phyloP scores from a whole-genome alignment of 805 yeast genomes.

The Kazachstania psychrophila region DNA sequence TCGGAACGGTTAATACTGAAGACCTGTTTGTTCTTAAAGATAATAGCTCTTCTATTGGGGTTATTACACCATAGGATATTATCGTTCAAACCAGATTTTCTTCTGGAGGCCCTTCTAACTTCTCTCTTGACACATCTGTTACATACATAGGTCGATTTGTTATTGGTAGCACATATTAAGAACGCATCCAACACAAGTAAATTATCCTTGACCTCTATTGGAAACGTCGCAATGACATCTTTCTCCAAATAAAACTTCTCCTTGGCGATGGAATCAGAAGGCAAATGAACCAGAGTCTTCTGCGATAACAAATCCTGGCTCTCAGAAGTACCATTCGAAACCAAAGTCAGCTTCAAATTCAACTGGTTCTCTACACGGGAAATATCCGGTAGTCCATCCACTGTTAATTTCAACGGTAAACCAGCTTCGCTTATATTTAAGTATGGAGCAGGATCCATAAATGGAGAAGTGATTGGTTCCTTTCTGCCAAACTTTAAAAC shows the following conservation, averaged over 20 bases:
- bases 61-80: slow-evolving; percentile 68
- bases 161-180: slow-evolving; percentile 43
- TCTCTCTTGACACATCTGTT: slow-evolving; percentile 83
- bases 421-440: slow-evolving; percentile 20
- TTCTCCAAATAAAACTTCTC: slow-evolving; percentile 63
- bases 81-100: slow-evolving; percentile 67
- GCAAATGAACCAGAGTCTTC: slow-evolving; percentile 51
- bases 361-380: slow-evolving; percentile 95
- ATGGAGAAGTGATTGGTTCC: slow-evolving; percentile 13
- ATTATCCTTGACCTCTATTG: slow-evolving; percentile 40
- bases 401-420: slow-evolving; percentile 38
- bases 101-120: slow-evolving; percentile 82
- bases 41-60: slow-evolving; percentile 68
- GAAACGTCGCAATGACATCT: slow-evolving; percentile 29
- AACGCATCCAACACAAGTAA: slow-evolving; percentile 64
- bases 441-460: slow-evolving; percentile 21
- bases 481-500: slow-evolving; percentile 13
- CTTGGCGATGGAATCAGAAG: slow-evolving; percentile 79
- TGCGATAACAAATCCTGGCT: slow-evolving; percentile 32
- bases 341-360: slow-evolving; percentile 41
- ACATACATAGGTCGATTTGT: slow-evolving; percentile 62
- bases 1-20: slow-evolving; percentile 36
- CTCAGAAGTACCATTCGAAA: slow-evolving; percentile 40
- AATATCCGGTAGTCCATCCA: slow-evolving; percentile 60
- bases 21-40: slow-evolving; percentile 84